Conservation (phyloP, 179 eudicot species). For the Carnegiea gigantea region DNA sequence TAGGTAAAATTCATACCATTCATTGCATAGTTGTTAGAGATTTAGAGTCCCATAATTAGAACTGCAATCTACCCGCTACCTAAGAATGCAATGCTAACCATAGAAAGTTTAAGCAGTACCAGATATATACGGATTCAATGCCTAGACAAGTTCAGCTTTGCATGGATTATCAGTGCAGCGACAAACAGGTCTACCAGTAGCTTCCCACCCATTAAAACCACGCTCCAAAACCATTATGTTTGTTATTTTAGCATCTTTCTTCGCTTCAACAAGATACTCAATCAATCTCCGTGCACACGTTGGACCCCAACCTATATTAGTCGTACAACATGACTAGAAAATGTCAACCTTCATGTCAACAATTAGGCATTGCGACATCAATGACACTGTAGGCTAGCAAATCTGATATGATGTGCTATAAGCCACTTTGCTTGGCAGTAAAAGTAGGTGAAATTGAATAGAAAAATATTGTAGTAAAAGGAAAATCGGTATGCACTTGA, state of each 20-base stretch:
- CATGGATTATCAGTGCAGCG: constrained; percentile 71
- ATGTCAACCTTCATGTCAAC: background rate
- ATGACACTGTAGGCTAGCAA: background rate
- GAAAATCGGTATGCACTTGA: too few species aligned
- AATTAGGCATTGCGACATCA: too few species aligned
- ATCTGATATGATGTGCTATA: too few species aligned
- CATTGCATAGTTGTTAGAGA: background rate
- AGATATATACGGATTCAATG: background rate
- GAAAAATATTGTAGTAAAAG: too few species aligned
- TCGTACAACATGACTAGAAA: constrained; percentile 1
- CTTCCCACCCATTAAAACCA: constrained; percentile 91
- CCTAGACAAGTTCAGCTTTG: constrained; percentile 45
- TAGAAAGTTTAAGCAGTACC: background rate
- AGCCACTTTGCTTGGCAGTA: too few species aligned
- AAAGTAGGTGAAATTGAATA: too few species aligned
- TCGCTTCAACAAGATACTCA: constrained; percentile 55
- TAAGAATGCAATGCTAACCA: too few species aligned
- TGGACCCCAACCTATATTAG: constrained; percentile 71
- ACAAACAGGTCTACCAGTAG: constrained; percentile 87
- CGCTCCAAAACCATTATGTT: constrained; percentile 77
- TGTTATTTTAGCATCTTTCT: constrained; percentile 57
- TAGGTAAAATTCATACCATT: background rate
- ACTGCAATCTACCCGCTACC: too few species aligned
- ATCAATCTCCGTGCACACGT: constrained; percentile 71
- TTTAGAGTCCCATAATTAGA: background rate